A percentile compares a stretch with the other conserved stretches of the same genome.
Conservation (phyloP, 2,329 filamentous ascomycete genomes). For the Colletotrichum sp. region DNA sequence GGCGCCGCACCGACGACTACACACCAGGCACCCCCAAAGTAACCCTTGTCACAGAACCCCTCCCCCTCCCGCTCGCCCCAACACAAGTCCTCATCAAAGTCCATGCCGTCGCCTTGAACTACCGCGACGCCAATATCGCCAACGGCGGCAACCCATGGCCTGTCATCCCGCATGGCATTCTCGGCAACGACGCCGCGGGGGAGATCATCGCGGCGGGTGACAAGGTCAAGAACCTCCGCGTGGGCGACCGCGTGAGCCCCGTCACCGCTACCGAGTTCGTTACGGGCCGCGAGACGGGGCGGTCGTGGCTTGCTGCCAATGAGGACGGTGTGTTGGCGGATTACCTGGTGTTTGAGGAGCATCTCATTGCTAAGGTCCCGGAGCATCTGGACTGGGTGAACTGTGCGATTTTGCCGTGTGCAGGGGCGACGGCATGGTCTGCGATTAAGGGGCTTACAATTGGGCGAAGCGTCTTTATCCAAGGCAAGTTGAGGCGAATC, state of each 20-base stretch:
- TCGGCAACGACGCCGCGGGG: constrained; percentile 44
- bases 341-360: constrained; percentile 45
- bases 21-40: constrained; percentile 34
- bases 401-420: constrained; percentile 44
- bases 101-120: constrained; percentile 37
- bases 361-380: constrained; percentile 38
- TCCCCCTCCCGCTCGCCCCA: constrained; percentile 32
- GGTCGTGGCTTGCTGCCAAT: constrained; percentile 48
- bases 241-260: constrained; percentile 42
- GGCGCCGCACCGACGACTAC: constrained; percentile 32
- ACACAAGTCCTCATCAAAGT: constrained; percentile 35
- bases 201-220: constrained; percentile 43
- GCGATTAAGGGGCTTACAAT: constrained; percentile 42
- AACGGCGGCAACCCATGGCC: constrained; percentile 45
- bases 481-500: constrained; percentile 31
- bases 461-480: constrained; percentile 46
- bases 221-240: constrained; percentile 30
- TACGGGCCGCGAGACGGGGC: constrained; percentile 36
- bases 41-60: constrained; percentile 35
- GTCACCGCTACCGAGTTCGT: constrained; percentile 44
- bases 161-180: constrained; percentile 35
- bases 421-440: constrained; percentile 49
- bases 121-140: constrained; percentile 38
- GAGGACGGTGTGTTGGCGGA: constrained; percentile 47
- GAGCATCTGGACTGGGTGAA: constrained; percentile 38